Evolutionary conservation across 1,284 basidiomycete species (phyloP).

Genomic region (Dichomitus squalens): DNA sequence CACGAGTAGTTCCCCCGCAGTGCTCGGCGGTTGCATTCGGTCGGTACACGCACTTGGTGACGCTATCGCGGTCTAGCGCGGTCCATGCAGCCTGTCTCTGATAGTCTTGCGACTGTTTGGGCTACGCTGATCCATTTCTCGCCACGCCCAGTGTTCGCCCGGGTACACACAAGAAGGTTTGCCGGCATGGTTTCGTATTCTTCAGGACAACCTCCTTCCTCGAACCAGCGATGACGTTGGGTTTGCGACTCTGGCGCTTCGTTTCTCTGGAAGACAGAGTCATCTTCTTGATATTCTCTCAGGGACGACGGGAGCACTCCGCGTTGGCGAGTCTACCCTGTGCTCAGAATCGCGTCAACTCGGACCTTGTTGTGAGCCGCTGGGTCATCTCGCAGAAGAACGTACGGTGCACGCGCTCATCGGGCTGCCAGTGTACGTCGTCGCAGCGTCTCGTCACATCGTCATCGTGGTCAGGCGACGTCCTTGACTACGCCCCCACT

Average conservation of each 20-base stretch:
- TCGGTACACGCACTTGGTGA: background rate
- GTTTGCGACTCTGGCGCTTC: background rate
- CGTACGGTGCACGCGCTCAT: background rate
- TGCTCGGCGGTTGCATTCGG: background rate
- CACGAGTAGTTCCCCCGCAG: background rate
- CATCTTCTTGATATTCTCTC: constrained; percentile 1
- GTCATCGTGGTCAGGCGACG: constrained; percentile 5
- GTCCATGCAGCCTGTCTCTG: constrained; percentile 10
- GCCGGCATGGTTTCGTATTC: background rate
- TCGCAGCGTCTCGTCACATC: background rate
- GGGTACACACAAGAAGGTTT: background rate
- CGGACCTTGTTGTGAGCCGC: too few species aligned
- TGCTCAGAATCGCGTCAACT: background rate
- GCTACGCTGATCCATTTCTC: constrained; percentile 19
- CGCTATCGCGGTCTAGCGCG: constrained; percentile 13
- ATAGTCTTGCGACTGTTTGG: constrained; percentile 15
- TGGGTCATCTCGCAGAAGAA: too few species aligned
- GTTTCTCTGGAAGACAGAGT: background rate
- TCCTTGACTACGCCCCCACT: constrained; percentile 14
- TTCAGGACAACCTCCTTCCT: background rate
- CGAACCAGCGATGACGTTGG: constrained; percentile 1
- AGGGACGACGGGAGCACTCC: background rate
- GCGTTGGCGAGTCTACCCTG: background rate
- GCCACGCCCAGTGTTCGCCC: constrained; percentile 14
- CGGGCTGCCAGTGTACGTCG: background rate